A percentile compares a stretch with the other conserved stretches of the same genome.
These are phyloP conservation scores for Penicillium longicatenatum DNA, from an alignment of 495 filamentous ascomycete species.

Conservation along the genomic window DNA sequence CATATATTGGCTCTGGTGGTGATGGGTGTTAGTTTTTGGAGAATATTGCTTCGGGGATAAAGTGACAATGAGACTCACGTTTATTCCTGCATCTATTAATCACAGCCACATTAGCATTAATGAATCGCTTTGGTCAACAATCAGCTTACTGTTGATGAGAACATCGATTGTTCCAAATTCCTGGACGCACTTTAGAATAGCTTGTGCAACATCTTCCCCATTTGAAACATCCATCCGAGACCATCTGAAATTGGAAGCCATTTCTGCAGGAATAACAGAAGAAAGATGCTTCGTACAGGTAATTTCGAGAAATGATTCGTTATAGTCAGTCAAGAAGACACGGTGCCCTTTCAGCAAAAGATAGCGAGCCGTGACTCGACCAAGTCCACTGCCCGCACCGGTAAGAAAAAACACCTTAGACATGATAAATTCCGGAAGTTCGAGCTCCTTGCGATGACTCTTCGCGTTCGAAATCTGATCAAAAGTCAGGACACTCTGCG, in stretches of 20 bases:
- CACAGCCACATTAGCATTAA: neutral
- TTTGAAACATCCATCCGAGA: neutral
- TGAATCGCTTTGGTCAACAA: neutral
- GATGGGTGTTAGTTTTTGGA: neutral
- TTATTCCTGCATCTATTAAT: neutral
- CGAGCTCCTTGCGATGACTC: too few relatives aligned
- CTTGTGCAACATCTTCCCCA: neutral
- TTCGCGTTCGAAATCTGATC: too few relatives aligned
- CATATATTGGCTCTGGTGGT: conserved; percentile 9
- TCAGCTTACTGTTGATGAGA: neutral
- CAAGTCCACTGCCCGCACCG: conserved; percentile 9
- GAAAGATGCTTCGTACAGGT: neutral
- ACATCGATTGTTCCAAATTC: neutral
- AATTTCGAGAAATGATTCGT: neutral
- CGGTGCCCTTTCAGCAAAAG: conserved; percentile 5
- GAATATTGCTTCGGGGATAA: neutral
- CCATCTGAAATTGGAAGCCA: neutral
- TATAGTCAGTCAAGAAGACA: conserved; percentile 11
- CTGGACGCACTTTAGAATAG: neutral
- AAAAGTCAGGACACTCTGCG: too few relatives aligned
- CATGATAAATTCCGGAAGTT: neutral
- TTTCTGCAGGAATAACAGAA: neutral
- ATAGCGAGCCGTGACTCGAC: conserved; percentile 9
- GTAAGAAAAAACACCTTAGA: neutral
- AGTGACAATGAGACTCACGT: neutral